Conservation (phyloP, 371 early-diverging fungal genomes). For the Catenaria anguillulae region DNA sequence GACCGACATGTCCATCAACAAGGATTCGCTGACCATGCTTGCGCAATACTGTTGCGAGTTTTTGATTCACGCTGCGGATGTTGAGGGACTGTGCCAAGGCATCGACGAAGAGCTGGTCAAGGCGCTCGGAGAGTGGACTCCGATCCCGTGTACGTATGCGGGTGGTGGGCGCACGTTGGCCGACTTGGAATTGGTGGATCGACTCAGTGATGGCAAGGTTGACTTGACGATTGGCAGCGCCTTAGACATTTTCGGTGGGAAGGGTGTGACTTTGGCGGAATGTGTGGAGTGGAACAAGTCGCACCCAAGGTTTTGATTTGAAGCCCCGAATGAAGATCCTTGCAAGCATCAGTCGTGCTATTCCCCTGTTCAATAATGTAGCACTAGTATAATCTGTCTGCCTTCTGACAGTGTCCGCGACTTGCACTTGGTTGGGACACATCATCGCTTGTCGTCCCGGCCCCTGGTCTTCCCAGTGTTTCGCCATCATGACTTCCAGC, state of each 20-base stretch:
- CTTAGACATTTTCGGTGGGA: conserved; percentile 93
- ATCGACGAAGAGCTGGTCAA: conserved; percentile 74
- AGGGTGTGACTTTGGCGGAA: conserved; percentile 59
- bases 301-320: no score
- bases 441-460: no score
- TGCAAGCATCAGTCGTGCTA: no score
- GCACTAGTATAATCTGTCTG: no score
- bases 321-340: no score
- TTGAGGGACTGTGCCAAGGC: conserved; percentile 88
- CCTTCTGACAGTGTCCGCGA: no score
- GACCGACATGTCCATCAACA: conserved; percentile 47
- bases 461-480: no score
- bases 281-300: conserved; percentile 57
- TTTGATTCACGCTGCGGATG: conserved; percentile 92
- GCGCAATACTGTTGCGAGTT: no score
- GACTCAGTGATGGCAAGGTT: conserved; percentile 64
- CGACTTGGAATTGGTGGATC: conserved; percentile 65
- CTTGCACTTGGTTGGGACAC: no score
- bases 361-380: no score
- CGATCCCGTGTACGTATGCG: conserved; percentile 87
- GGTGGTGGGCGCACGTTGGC: conserved; percentile 71
- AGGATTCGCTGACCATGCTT: no score
- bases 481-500: no score
- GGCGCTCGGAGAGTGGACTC: conserved; percentile 67
- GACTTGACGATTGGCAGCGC: conserved; percentile 92